Percentiles rank a stretch among this genome's conserved stretches.
Evolutionary conservation across 306 rosid species (phyloP).

Genomic region (Acacia melanoxylon): DNA sequence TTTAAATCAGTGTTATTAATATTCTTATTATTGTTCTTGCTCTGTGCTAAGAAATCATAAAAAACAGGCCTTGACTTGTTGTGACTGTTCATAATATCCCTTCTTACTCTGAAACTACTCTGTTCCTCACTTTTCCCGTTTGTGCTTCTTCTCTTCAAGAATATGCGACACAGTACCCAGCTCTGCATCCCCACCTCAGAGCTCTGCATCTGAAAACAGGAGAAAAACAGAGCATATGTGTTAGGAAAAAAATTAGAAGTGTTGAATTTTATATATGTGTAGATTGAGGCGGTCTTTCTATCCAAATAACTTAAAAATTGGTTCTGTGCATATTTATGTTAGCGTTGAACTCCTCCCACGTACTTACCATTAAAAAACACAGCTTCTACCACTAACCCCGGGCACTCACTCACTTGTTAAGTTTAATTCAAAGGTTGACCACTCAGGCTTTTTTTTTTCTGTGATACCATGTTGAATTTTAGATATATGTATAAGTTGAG

Average conservation of each 20-base stretch:
- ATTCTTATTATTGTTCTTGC: background rate
- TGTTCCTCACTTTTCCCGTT: constrained; percentile 40
- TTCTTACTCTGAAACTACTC: constrained; percentile 4
- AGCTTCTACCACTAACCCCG: no score
- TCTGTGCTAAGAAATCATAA: constrained; percentile 77
- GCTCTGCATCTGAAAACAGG: constrained; percentile 33
- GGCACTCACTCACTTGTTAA: no score
- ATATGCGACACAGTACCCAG: constrained; percentile 95
- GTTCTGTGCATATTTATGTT: no score
- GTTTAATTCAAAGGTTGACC: no score
- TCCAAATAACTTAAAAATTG: no score
- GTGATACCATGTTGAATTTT: no score
- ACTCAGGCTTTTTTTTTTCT: no score
- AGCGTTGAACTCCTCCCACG: no score
- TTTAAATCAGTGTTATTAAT: constrained; percentile 33
- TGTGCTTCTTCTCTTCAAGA: constrained; percentile 71
- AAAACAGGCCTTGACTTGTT: constrained; percentile 52
- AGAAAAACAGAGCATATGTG: background rate
- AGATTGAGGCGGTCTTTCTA: no score
- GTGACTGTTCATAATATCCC: background rate
- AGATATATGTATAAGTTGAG: no score
- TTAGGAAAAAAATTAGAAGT: background rate
- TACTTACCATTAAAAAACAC: no score
- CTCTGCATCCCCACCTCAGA: constrained; percentile 45
- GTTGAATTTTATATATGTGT: no score